These are phyloP conservation scores for Rosa rugosa DNA, from an alignment of 306 rosid species.

Conservation along the genomic window DNA sequence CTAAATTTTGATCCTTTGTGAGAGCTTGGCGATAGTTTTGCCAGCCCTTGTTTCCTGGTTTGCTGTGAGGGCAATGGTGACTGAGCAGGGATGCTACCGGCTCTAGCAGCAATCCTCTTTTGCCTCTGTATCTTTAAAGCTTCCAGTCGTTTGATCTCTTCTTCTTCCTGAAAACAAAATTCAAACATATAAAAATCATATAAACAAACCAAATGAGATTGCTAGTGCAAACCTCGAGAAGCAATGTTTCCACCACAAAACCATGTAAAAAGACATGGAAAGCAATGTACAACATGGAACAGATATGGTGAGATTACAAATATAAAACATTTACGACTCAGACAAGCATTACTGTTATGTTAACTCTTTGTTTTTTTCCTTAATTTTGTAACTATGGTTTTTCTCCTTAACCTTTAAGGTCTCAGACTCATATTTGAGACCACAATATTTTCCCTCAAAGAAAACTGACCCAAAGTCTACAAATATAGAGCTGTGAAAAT, in stretches of 20 bases:
- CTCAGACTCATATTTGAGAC: neutral
- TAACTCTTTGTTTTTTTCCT: neutral
- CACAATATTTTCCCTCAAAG: neutral
- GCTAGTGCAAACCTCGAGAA: neutral
- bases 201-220: constrained; percentile 16
- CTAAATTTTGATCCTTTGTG: constrained; percentile 83
- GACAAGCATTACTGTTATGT: neutral
- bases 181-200: constrained; percentile 18
- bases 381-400: neutral
- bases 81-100: constrained; percentile 46
- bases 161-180: constrained; percentile 61
- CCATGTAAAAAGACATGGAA: neutral
- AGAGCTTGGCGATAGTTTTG: constrained; percentile 64
- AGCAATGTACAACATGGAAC: neutral
- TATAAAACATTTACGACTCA: neutral
- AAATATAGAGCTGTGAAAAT: neutral
- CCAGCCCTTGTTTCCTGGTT: constrained; percentile 60
- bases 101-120: constrained; percentile 92
- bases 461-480: neutral
- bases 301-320: neutral
- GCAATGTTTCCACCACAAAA: neutral
- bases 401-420: neutral
- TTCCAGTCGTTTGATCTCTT: constrained; percentile 73
- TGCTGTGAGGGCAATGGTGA: constrained; percentile 49
- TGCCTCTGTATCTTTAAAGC: constrained; percentile 91